Evolutionary conservation across 306 rosid species (phyloP).

Genomic region (Quercus bicolor): DNA sequence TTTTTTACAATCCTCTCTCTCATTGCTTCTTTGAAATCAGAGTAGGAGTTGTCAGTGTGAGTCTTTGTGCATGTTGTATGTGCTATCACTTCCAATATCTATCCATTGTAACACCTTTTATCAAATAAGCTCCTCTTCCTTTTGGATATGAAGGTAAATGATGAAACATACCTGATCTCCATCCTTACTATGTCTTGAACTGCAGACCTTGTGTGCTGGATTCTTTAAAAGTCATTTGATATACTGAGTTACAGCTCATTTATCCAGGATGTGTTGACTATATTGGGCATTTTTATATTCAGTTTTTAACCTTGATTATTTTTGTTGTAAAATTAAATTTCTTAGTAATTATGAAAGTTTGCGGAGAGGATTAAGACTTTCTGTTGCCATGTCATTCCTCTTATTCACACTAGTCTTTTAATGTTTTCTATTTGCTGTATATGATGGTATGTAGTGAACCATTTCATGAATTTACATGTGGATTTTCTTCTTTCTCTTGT

Average conservation of each 20-base stretch:
- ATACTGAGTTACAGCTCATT: not conserved
- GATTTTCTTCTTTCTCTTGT: not conserved
- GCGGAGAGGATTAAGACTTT: not conserved
- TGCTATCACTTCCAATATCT: not conserved
- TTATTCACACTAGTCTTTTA: not conserved
- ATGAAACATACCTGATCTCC: not conserved
- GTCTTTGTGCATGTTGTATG: not conserved
- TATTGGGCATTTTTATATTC: not conserved
- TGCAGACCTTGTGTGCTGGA: not conserved
- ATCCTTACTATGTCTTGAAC: not conserved
- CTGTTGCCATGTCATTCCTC: not conserved
- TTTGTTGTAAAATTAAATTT: not conserved
- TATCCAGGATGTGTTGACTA: not conserved
- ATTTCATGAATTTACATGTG: constrained; percentile 7
- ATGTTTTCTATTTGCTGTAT: constrained; percentile 6
- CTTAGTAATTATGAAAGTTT: not conserved
- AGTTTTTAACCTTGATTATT: not conserved
- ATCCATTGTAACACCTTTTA: not conserved
- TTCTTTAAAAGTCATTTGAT: too few species aligned
- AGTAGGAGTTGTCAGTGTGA: not conserved
- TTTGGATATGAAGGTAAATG: not conserved
- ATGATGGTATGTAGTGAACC: not conserved
- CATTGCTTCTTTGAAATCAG: not conserved
- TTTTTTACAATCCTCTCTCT: not conserved
- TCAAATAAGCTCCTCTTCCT: not conserved